These are phyloP conservation scores for Vicia faba DNA, from an alignment of 306 rosid genomes.

Conservation along the genomic window DNA sequence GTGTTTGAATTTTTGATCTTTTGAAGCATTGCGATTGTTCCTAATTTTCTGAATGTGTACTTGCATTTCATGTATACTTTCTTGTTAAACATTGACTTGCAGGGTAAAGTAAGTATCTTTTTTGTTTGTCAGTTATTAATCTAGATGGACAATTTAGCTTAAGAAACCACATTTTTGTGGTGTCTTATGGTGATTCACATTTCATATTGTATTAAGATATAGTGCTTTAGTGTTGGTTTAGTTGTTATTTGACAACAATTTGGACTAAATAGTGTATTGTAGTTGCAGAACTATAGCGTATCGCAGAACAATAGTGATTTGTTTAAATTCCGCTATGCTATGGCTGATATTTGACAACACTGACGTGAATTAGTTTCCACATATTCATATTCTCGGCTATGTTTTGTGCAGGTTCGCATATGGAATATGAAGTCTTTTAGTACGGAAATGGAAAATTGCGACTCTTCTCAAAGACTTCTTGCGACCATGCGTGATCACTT, in stretches of 20 bases:
- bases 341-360: background rate
- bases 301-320: background rate
- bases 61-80: background rate
- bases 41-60: slow-evolving; percentile 4
- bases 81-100: slow-evolving; percentile 14
- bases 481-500: slow-evolving; percentile 97
- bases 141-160: background rate
- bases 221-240: background rate
- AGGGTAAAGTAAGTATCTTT: background rate
- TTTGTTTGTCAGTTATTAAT: slow-evolving; percentile 6
- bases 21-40: background rate
- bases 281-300: background rate
- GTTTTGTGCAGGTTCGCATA: slow-evolving; percentile 78
- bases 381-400: slow-evolving; percentile 1
- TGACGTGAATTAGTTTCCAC: background rate
- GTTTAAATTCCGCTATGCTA: background rate
- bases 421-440: slow-evolving; percentile 95
- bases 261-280: background rate
- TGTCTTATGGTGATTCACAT: background rate
- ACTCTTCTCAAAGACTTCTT: slow-evolving; percentile 81
- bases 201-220: slow-evolving; percentile 5
- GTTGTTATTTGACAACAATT: background rate
- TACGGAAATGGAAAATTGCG: slow-evolving; percentile 57
- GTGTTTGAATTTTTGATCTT: slow-evolving; percentile 17
- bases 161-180: background rate